phyloP scores from a whole-genome alignment of 768 basidiomycete species.

The Suillus bovinus region DNA sequence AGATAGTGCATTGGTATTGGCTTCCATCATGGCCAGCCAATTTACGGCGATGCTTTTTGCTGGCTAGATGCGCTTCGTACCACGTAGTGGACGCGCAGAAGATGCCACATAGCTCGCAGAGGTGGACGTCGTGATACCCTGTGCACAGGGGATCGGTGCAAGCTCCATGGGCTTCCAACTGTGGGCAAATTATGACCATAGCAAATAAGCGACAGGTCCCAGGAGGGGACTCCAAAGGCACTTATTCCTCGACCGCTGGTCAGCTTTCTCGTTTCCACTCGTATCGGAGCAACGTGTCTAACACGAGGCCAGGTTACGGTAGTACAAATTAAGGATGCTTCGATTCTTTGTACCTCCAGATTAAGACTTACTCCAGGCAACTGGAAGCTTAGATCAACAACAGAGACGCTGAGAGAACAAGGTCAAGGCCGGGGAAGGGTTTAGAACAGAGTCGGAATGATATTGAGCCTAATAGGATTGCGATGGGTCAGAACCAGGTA shows the following conservation, averaged over 20 bases:
- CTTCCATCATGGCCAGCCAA: constrained; percentile 22
- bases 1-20: constrained; percentile 33
- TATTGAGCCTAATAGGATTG: neutral
- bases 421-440: neutral
- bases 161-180: constrained; percentile 35
- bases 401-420: neutral
- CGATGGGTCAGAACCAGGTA: neutral
- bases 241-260: neutral
- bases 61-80: constrained; percentile 32
- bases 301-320: constrained; percentile 5
- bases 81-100: constrained; percentile 26
- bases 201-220: neutral
- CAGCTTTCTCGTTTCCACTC: neutral
- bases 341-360: neutral
- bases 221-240: neutral
- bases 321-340: neutral
- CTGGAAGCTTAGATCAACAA: neutral
- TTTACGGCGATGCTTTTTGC: constrained; percentile 31
- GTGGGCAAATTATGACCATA: constrained; percentile 34
- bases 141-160: constrained; percentile 36
- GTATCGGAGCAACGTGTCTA: constrained; percentile 1
- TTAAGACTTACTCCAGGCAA: neutral
- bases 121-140: constrained; percentile 36
- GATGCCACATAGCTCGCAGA: constrained; percentile 41
- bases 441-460: neutral